Evolutionary conservation across 805 yeast species (phyloP), one percentile per base, ranked within the genome.

Genomic region (Monosporozyma unispora): DNA sequence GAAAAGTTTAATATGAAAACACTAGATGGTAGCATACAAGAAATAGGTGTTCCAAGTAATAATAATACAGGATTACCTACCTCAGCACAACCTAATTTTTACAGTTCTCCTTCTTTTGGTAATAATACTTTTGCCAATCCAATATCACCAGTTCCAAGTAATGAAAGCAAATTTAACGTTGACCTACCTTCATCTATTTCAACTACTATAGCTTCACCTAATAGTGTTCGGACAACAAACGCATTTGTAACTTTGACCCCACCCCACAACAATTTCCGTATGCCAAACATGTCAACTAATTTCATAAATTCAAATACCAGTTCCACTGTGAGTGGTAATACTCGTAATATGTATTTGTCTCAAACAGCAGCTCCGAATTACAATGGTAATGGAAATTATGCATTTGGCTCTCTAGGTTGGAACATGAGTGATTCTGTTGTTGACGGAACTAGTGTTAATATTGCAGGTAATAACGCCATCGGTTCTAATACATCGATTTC

Each of bases 401-500:
- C 38, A 8, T 28, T 44, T 44, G 35, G 46, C 16, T n/a, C 38
- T 5, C 4, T 35, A 3, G 22, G 12, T 18, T 35, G 39, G 39
- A 19, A 35, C 18, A 35, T 35, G 22, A 35, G 18, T 35, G 8
- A 39, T 39, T 27, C 5, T 21, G 12, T 39, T 39, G 18, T 12
- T 22, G 28, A 6, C 8, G 9, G 28, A 4, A 14, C 35, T 4
- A 31, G 14, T 14, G n/a, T 31, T 12, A 31, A 5, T 22, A 16
- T 19, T 35, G 8, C 42, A 21, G 2, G 16, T 12, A 21, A 53
- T 28, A 31, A n/a, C n/a, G n/a, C n/a, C n/a, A n/a, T n/a, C n/a
- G n/a, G n/a, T n/a, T n/a, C n/a, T n/a, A n/a, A 47, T 25, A 23
- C 46, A n/a, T 40, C 45, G 16, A 23, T 44, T 16, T 21, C 46